Conservation (phyloP, 1,284 basidiomycete genomes). For the Cystobasidiaceae sp. region DNA sequence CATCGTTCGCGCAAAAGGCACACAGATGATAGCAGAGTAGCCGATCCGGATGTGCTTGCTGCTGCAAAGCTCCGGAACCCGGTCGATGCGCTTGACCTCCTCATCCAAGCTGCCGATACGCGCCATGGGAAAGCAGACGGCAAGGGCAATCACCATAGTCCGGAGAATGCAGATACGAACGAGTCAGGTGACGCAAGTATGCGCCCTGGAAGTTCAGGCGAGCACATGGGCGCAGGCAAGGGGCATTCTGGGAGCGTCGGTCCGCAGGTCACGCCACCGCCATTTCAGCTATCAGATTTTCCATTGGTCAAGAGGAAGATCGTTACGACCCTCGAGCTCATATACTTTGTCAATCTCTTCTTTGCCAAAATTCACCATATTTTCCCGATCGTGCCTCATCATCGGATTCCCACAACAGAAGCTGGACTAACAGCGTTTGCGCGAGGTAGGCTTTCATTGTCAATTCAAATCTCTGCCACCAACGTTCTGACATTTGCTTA, state of each 20-base stretch:
- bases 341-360: constrained; percentile 45
- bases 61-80: constrained; percentile 32
- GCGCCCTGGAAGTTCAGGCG: no score
- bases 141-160: not conserved
- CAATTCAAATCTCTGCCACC: not conserved
- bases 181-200: not conserved
- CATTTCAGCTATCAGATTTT: constrained; percentile 39
- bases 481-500: constrained; percentile 31
- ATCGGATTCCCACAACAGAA: constrained; percentile 46
- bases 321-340: constrained; percentile 44
- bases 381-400: constrained; percentile 49
- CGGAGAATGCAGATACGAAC: not conserved
- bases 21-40: not conserved
- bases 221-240: not conserved
- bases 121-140: constrained; percentile 4
- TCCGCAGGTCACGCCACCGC: not conserved
- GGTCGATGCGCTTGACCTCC: constrained; percentile 32
- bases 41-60: constrained; percentile 26
- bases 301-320: constrained; percentile 48
- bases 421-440: constrained; percentile 46
- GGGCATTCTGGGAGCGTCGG: not conserved
- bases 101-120: constrained; percentile 32
- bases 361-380: constrained; percentile 50
- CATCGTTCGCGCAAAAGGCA: constrained; percentile 7
- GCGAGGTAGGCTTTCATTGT: not conserved